Evolutionary conservation across 1,284 basidiomycete species (phyloP).

Genomic region (Grifola frondosa): DNA sequence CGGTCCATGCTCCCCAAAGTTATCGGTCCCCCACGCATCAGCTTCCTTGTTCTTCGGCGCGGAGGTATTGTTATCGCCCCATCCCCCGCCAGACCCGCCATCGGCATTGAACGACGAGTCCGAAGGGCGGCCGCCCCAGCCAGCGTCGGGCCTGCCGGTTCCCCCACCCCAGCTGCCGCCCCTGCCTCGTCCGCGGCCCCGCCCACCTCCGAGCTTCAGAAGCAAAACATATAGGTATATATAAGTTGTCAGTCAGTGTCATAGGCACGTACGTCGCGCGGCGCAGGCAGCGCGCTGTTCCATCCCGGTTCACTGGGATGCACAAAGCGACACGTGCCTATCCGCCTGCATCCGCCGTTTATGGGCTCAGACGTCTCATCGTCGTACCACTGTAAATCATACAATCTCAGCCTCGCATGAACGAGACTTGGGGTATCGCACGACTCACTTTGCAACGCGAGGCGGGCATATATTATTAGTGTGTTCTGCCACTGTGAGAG

Average conservation of each 20-base stretch:
- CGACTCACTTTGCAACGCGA: constrained; percentile 16
- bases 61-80: too few species aligned
- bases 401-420: background rate
- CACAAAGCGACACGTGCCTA: constrained; percentile 20
- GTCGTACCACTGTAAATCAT: constrained; percentile 19
- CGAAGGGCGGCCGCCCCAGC: too few species aligned
- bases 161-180: background rate
- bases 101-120: too few species aligned
- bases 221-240: too few species aligned
- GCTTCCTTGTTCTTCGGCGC: too few species aligned
- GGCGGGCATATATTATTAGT: constrained; percentile 6
- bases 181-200: background rate
- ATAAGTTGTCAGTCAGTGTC: background rate
- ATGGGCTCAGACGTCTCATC: constrained; percentile 20
- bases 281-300: constrained; percentile 7
- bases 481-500: background rate
- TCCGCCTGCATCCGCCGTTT: constrained; percentile 13
- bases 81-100: too few species aligned
- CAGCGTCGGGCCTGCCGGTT: background rate
- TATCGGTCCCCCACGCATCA: too few species aligned
- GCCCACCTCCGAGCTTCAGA: too few species aligned
- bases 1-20: too few species aligned
- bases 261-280: background rate
- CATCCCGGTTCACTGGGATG: constrained; percentile 26
- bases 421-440: background rate